Base-by-base conservation (phyloP, 306 rosid species). In the Elaeagnus macrophylla region DNA sequence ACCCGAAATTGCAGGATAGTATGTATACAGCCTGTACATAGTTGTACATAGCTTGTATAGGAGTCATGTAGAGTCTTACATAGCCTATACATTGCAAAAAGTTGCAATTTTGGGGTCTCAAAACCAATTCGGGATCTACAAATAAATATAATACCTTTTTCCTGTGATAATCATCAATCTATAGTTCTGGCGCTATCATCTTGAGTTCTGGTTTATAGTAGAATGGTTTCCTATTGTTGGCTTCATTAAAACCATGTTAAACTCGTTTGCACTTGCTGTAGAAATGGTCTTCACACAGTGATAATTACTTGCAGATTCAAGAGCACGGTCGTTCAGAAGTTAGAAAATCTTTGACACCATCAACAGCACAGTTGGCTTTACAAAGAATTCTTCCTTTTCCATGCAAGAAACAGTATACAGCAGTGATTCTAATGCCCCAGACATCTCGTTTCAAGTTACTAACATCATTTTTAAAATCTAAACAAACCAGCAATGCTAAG, bases 401-500 rank as follows among this genome's bases (percentile, higher is more conserved):
- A 61, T 83, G 95, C 83, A 83, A 66, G 72, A 75, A 75, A 52
- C 88, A 86, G 80, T 83, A 79, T 66, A 90, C 95, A 42, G 91
- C 70, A 37, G 95, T 90, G 71, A 83, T 90, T 66, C 74, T 86
- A 68, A 79, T 76, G 84, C 97, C 97, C 60, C 71, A 63, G 65
- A 53, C 71, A 57, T 84, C 90, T 61, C 82, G 66, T 54, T 62
- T 81, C 9, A 70, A 76, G 61, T 37, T 67, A 40, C 76, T 90
- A 59, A 75, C 81, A 60, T 81, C 94, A 16, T 68, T 68, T 58
- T 68, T 90, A 60, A 69, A 51, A 60, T 75, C 78, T 50, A 55
- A 70, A 39, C 71, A 49, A 55, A 67, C 60, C 58, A 64, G 67
- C 72, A 81, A 83, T 51, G 72, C 86, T 13, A 86, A 80, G 91